Evolutionary conservation across 2,329 filamentous ascomycete species (phyloP), one percentile per base, ranked within the genome.

Genomic region (Massarina eburnea): DNA sequence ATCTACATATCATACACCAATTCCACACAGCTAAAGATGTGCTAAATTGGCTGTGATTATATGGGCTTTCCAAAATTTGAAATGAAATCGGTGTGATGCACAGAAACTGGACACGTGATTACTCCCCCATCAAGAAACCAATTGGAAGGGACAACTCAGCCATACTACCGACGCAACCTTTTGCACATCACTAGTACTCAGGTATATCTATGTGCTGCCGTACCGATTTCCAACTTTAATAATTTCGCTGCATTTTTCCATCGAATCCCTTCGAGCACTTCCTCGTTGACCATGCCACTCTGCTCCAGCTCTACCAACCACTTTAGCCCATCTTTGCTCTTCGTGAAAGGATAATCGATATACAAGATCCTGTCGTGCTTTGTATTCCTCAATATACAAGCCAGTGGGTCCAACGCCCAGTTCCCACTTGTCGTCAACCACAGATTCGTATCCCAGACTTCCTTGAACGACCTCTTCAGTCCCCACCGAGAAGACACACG

Each of bases 371-470:
- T 70, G 14, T 80, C 76, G 8, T 70, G 64, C 33, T 59, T 65
- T 0, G 72, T 78, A 5, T 72, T 73, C 30, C 68, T 42, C 46
- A 72, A 49, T 32, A 71, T 48, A 40, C 57, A 64, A 18, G 69
- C 68, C 64, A 82, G 58, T 0, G 78, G 74, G 15, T 70, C 70
- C 14, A 81, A 41, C 18, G 70, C 71, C 61, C 76, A 82, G 45
- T 77, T 73, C 0, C 79, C 80, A 49, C 73, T 77, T 2, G 80
- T 82, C 7, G 80, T 83, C 20, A 83, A 57, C 77, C 77, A 82
- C 7, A 82, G 62, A 48, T 83, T 83, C 45, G 71, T 64, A 21
- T 74, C 68, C 71, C 75, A 83, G 0, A 81, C 77, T 6, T 77
- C 62, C 21, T 57, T 54, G 24, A 82, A 74, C 0, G 61, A 46